A percentile compares a stretch with the other conserved stretches of the same genome.
These are phyloP conservation scores for Suillus sp. DNA, from an alignment of 768 basidiomycete genomes.

Conservation along the genomic window DNA sequence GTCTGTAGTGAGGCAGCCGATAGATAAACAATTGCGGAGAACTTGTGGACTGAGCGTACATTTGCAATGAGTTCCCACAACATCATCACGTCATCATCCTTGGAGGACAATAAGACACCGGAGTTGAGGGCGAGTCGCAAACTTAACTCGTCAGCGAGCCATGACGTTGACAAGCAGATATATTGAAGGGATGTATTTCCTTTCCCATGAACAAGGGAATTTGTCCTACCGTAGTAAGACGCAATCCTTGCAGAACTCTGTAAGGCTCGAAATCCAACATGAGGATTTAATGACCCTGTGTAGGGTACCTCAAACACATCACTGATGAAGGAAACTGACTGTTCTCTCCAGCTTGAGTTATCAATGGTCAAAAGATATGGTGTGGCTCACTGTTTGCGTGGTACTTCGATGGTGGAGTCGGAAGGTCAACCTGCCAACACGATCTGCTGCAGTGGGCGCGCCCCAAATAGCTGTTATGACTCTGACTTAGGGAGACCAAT, in stretches of 20 bases:
- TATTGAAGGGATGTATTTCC: no score
- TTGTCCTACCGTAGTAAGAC: not conserved
- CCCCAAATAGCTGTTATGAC: slow-evolving; percentile 30
- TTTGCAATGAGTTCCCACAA: not conserved
- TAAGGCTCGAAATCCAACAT: not conserved
- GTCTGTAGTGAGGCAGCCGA: not conserved
- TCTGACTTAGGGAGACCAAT: not conserved
- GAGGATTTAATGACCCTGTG: not conserved
- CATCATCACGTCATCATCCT: not conserved
- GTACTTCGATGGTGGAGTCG: not conserved
- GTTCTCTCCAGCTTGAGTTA: not conserved
- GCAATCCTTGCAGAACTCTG: not conserved
- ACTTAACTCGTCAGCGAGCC: not conserved
- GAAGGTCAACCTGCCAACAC: not conserved
- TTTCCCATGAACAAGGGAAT: slow-evolving; percentile 5
- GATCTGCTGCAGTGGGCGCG: slow-evolving; percentile 13
- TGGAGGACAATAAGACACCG: not conserved
- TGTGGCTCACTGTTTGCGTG: slow-evolving; percentile 1
- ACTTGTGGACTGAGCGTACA: not conserved
- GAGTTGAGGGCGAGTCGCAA: not conserved
- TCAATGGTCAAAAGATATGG: slow-evolving; percentile 1
- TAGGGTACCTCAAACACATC: not conserved
- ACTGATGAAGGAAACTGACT: not conserved
- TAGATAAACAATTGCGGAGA: not conserved
- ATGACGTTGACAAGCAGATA: not conserved